These are phyloP conservation scores for Cymodocea nodosa DNA, from an alignment of 116 monocot species.

Conservation along the genomic window DNA sequence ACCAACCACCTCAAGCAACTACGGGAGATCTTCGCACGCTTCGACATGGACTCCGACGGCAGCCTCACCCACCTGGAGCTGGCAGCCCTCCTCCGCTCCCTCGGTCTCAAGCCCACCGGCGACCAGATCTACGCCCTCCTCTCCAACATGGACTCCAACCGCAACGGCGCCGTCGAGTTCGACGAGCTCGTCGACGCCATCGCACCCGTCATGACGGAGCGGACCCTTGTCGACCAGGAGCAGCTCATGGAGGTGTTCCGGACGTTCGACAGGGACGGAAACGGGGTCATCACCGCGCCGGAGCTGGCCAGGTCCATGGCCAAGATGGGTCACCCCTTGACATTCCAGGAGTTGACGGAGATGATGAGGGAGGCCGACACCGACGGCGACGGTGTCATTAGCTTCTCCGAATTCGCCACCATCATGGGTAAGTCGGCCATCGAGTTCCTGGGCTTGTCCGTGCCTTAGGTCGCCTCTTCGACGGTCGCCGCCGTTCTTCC, in stretches of 20 bases:
- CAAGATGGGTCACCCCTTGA: conserved; percentile 26
- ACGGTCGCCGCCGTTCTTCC: no score
- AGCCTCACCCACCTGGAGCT: conserved; percentile 41
- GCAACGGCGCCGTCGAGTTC: conserved; percentile 53
- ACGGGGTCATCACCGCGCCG: conserved; percentile 49
- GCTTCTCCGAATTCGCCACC: conserved; percentile 48
- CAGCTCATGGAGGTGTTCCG: conserved; percentile 40
- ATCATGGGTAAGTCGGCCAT: conserved; percentile 51
- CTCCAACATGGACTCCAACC: conserved; percentile 45
- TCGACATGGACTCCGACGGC: conserved; percentile 38
- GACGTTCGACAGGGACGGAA: conserved; percentile 59
- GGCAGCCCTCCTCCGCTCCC: conserved; percentile 43
- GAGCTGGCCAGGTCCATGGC: conserved; percentile 64
- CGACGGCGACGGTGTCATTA: conserved; percentile 62
- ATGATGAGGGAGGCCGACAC: conserved; percentile 67
- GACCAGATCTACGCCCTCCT: conserved; percentile 43
- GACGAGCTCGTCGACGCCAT: conserved; percentile 51
- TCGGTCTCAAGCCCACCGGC: conserved; percentile 43
- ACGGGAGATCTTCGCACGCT: conserved; percentile 24
- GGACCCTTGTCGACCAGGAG: conserved; percentile 28
- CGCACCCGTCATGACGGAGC: conserved; percentile 37
- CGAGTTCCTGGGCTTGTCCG: conserved; percentile 36
- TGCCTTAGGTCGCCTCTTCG: neutral
- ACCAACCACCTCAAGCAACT: conserved; percentile 24
- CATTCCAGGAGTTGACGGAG: conserved; percentile 38